A percentile compares a stretch with the other conserved stretches of the same genome.
Conservation (phyloP, 345 rosid species). For the Mangifera indica region DNA sequence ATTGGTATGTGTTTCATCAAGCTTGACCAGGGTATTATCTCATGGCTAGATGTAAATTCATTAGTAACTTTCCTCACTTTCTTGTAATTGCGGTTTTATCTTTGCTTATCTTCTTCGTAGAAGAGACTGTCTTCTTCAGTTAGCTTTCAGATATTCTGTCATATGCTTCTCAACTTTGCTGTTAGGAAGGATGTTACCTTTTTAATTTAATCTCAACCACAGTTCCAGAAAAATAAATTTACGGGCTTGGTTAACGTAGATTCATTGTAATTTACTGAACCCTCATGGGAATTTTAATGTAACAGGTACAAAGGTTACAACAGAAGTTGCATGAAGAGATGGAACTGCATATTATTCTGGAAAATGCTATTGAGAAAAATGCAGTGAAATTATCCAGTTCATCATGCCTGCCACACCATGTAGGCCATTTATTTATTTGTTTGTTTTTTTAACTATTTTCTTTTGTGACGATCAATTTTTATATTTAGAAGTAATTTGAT, state of each 20-base stretch:
- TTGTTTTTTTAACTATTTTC: not conserved
- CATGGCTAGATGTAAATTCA: not conserved
- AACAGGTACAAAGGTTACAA: slow-evolving; percentile 67
- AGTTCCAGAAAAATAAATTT: not conserved
- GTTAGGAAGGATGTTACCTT: not conserved
- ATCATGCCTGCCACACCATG: slow-evolving; percentile 58
- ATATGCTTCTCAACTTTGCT: not conserved
- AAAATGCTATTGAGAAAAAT: slow-evolving; percentile 55
- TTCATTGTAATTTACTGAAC: not conserved
- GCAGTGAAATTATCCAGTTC: slow-evolving; percentile 43
- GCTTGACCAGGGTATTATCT: not conserved
- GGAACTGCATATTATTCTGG: slow-evolving; percentile 56
- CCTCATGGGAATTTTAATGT: slow-evolving; percentile 20
- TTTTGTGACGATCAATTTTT: not conserved
- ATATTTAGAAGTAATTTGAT: not conserved
- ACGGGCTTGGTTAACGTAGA: not conserved
- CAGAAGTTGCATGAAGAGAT: slow-evolving; percentile 70
- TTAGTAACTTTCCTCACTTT: not conserved
- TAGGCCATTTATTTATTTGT: slow-evolving; percentile 24
- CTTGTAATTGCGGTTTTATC: not conserved
- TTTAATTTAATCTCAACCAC: not conserved
- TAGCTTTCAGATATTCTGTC: not conserved
- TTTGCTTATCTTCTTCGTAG: not conserved
- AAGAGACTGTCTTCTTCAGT: not conserved
- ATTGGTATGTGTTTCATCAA: slow-evolving; percentile 1